These are phyloP conservation scores for Ambrosia trifida DNA, from an alignment of 129 eudicot genomes.

Conservation along the genomic window DNA sequence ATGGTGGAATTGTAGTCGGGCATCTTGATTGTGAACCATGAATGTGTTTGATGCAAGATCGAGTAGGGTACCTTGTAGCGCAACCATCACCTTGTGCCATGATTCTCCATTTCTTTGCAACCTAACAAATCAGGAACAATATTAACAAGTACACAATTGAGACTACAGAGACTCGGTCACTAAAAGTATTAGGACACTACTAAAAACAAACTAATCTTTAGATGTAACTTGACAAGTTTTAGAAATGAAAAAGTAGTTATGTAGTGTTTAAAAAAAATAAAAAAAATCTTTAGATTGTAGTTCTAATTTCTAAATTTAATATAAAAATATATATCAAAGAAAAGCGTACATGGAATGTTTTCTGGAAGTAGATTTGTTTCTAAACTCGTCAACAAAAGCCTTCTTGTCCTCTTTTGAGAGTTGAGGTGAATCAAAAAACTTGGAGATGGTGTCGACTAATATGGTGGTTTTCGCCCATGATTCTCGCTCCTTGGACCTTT, in stretches of 20 bases:
- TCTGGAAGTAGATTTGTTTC: conserved; percentile 7
- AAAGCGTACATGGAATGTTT: conserved; percentile 20
- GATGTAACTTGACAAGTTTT: too few species aligned
- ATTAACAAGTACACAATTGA: not conserved
- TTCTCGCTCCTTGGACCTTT: conserved; percentile 48
- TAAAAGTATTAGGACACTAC: not conserved
- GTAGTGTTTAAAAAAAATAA: too few species aligned
- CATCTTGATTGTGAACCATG: conserved; percentile 52
- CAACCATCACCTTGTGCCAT: conserved; percentile 42
- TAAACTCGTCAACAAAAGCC: conserved; percentile 51
- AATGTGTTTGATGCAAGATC: conserved; percentile 56
- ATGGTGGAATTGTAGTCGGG: conserved; percentile 41
- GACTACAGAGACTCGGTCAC: not conserved
- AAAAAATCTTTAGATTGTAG: not conserved
- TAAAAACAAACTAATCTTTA: not conserved
- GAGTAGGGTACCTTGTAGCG: conserved; percentile 55
- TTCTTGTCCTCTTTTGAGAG: conserved; percentile 36
- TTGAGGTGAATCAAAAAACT: conserved; percentile 26
- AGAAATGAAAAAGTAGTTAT: too few species aligned
- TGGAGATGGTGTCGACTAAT: conserved; percentile 44
- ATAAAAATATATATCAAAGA: too few species aligned
- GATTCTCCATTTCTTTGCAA: conserved; percentile 38
- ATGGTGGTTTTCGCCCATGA: conserved; percentile 73
- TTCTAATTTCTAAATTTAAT: not conserved
- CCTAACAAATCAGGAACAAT: conserved; percentile 2